A percentile compares a stretch with the other conserved stretches of the same genome.
phyloP scores from a whole-genome alignment of 129 eudicot species.

The Artemisia tridentata region DNA sequence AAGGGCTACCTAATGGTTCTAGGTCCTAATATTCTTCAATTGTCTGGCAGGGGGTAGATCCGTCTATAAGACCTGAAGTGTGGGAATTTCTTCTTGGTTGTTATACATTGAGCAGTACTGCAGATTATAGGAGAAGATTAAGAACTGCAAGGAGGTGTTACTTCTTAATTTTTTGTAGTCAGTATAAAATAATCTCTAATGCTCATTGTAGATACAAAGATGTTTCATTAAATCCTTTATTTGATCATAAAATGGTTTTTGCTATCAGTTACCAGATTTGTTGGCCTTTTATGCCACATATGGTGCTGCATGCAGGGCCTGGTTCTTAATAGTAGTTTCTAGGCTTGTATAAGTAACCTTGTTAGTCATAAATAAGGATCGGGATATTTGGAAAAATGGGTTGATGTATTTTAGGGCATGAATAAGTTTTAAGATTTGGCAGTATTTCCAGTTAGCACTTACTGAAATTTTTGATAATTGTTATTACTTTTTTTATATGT shows the following conservation, averaged over 20 bases:
- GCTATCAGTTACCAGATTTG: conserved; percentile 2
- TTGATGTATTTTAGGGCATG: neutral
- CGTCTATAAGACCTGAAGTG: conserved; percentile 93
- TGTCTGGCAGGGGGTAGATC: conserved; percentile 83
- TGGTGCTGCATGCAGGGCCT: conserved; percentile 2
- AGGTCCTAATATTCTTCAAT: conserved; percentile 11
- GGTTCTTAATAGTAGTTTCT: neutral
- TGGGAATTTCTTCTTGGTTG: conserved; percentile 99
- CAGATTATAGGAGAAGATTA: conserved; percentile 71
- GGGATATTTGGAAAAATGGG: neutral
- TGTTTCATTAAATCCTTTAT: neutral
- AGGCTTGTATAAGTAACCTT: neutral
- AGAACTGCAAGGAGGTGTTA: conserved; percentile 86
- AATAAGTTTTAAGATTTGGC: neutral
- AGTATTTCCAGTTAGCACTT: neutral
- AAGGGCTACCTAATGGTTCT: neutral
- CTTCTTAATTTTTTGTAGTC: neutral
- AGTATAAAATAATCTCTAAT: conserved; percentile 20
- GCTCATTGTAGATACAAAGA: conserved; percentile 1
- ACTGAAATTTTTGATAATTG: neutral
- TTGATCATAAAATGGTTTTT: conserved; percentile 6
- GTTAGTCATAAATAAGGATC: conserved; percentile 11
- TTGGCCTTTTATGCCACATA: conserved; percentile 13
- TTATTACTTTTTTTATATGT: neutral
- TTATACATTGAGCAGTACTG: conserved; percentile 81